Evolutionary conservation across 1,284 basidiomycete species (phyloP).

Genomic region (Polyporus tsugae): DNA sequence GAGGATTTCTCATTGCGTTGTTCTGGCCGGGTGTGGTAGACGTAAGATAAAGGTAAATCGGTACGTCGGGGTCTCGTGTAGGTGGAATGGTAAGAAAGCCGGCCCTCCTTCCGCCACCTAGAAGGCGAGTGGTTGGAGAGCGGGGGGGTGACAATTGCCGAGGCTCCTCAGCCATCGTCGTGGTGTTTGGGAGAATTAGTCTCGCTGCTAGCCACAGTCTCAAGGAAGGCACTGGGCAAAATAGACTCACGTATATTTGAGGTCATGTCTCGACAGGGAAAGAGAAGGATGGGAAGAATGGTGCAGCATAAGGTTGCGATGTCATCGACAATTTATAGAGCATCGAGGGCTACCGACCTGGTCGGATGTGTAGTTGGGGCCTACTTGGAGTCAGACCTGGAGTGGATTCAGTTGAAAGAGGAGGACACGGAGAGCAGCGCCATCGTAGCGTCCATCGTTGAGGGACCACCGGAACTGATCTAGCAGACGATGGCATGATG

Average conservation of each 20-base stretch:
- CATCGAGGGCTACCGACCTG: background rate
- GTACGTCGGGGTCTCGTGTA: background rate
- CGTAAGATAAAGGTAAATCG: constrained; percentile 9
- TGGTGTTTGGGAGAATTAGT: constrained; percentile 11
- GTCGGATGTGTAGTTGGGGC: constrained; percentile 5
- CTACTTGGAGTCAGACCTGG: constrained; percentile 15
- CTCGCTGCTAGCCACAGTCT: constrained; percentile 3
- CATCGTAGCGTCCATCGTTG: background rate
- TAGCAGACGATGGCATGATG: too few species aligned
- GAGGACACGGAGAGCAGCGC: background rate
- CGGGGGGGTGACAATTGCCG: constrained; percentile 1
- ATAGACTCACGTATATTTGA: constrained; percentile 8
- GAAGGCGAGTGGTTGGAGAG: constrained; percentile 13
- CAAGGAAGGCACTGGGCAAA: background rate
- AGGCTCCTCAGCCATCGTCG: constrained; percentile 16
- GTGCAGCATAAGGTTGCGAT: background rate
- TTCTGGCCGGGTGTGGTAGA: constrained; percentile 1
- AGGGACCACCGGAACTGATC: too few species aligned
- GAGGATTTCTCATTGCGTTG: background rate
- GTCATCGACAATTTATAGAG: background rate
- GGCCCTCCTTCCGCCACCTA: background rate
- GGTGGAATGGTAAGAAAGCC: constrained; percentile 8
- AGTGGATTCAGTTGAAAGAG: constrained; percentile 4
- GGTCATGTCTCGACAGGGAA: constrained; percentile 4
- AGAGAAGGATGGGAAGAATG: background rate